These are phyloP conservation scores for Phoma sp. DNA, from an alignment of 2,329 filamentous ascomycete genomes.

Conservation along the genomic window DNA sequence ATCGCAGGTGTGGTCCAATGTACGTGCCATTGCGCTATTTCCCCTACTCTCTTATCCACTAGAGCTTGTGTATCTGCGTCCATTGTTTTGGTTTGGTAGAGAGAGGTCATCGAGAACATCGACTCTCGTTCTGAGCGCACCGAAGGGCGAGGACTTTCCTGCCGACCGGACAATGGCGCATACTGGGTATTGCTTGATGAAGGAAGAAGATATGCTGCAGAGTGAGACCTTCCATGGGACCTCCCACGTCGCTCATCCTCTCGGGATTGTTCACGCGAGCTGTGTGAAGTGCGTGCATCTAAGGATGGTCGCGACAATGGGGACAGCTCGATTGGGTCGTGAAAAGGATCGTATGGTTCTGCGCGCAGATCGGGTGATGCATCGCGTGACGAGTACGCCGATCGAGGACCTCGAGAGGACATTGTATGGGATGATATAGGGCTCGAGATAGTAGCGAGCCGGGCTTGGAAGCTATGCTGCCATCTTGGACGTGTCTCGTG, in stretches of 20 bases:
- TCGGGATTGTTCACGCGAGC: conserved; percentile 19
- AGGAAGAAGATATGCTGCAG: conserved; percentile 27
- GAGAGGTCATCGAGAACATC: conserved; percentile 30
- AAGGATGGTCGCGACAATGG: conserved; percentile 22
- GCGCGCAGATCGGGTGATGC: conserved; percentile 37
- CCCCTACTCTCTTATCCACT: conserved; percentile 42
- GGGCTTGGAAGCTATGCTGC: background rate
- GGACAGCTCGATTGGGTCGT: conserved; percentile 42
- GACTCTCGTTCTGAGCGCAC: conserved; percentile 31
- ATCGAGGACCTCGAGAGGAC: conserved; percentile 29
- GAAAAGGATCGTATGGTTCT: conserved; percentile 31
- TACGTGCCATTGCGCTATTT: conserved; percentile 46
- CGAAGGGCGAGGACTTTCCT: conserved; percentile 22
- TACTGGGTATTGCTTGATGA: conserved; percentile 26
- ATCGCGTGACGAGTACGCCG: conserved; percentile 31
- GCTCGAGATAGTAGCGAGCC: background rate
- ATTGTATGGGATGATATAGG: conserved; percentile 22
- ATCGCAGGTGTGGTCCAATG: conserved; percentile 46
- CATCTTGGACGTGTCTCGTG: background rate
- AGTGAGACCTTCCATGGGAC: conserved; percentile 23
- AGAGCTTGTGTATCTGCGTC: conserved; percentile 45
- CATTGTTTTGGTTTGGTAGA: conserved; percentile 35
- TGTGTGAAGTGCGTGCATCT: conserved; percentile 16
- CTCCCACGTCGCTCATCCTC: conserved; percentile 19
- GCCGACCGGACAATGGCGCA: conserved; percentile 25